Evolutionary conservation across 169 alveolate genomes (phyloP).

Genomic region (Plasmodium berghei): DNA sequence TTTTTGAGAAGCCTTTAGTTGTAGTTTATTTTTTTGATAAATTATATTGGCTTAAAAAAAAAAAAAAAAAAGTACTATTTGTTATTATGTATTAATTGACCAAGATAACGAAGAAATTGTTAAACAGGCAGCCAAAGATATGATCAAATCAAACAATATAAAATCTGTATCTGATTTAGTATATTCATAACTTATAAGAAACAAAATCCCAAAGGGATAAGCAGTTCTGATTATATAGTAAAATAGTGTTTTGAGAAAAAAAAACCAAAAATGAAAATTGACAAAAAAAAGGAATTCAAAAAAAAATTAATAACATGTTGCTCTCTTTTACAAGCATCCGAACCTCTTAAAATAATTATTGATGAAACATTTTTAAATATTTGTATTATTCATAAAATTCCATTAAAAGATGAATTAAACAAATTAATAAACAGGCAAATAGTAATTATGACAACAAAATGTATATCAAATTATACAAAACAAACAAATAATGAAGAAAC

Average conservation of each 20-base stretch:
- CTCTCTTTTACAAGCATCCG: slow-evolving; percentile 53
- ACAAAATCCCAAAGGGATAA: no score
- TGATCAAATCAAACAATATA: no score
- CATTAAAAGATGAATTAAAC: slow-evolving; percentile 48
- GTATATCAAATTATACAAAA: slow-evolving; percentile 33
- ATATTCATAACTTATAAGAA: no score
- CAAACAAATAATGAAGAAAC: slow-evolving; percentile 39
- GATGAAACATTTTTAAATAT: slow-evolving; percentile 58
- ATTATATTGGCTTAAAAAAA: no score
- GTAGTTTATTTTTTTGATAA: no score
- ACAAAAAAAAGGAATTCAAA: slow-evolving; percentile 72
- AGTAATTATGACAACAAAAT: slow-evolving; percentile 57
- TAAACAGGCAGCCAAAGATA: no score
- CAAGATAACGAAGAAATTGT: no score
- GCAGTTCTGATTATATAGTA: no score
- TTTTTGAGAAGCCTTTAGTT: no score
- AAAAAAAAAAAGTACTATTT: no score
- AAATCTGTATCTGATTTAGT: no score
- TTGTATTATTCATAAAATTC: slow-evolving; percentile 54
- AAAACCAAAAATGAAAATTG: slow-evolving; percentile 22
- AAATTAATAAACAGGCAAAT: slow-evolving; percentile 60
- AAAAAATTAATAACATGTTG: slow-evolving; percentile 20
- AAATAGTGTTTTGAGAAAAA: background rate
- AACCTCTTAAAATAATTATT: slow-evolving; percentile 59
- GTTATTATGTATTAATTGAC: no score